A percentile compares a stretch with the other conserved stretches of the same genome.
These are phyloP conservation scores for Daldinia concentrica DNA, from an alignment of 495 filamentous ascomycete genomes.

Conservation along the genomic window DNA sequence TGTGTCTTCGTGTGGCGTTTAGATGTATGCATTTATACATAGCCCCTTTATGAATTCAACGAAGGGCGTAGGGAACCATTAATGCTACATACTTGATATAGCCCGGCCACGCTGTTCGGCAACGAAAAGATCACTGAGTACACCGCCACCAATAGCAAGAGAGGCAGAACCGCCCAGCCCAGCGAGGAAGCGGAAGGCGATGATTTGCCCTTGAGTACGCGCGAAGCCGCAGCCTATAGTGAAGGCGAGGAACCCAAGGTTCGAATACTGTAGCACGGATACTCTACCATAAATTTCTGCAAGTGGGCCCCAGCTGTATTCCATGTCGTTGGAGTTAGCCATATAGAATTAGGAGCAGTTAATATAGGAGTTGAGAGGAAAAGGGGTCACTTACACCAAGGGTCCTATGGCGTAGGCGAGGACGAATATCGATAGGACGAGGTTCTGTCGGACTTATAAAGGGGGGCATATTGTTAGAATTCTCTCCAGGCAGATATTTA, in stretches of 20 bases:
- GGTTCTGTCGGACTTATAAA: conserved; percentile 57
- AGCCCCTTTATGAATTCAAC: neutral
- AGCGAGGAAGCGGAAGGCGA: conserved; percentile 66
- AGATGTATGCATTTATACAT: neutral
- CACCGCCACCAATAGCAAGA: conserved; percentile 66
- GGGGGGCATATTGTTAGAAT: conserved; percentile 2
- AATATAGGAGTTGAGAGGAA: conserved; percentile 40
- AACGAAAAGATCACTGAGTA: conserved; percentile 69
- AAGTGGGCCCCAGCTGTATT: conserved; percentile 64
- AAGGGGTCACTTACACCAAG: conserved; percentile 41
- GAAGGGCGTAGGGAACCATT: neutral
- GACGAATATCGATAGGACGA: conserved; percentile 77
- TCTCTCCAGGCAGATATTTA: neutral
- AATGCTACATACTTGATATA: conserved; percentile 51
- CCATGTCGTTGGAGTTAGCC: conserved; percentile 44
- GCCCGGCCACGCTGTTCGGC: conserved; percentile 72
- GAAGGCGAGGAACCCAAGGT: conserved; percentile 66
- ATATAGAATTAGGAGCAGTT: conserved; percentile 21
- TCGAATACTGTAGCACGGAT: conserved; percentile 61
- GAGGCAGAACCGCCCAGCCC: conserved; percentile 64
- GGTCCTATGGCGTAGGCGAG: conserved; percentile 70
- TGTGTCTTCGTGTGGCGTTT: neutral
- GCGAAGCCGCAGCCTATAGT: conserved; percentile 66
- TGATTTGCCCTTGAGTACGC: conserved; percentile 60
- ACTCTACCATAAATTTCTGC: conserved; percentile 72